phyloP scores from a whole-genome alignment of 345 rosid species.

The Pelargonium nanum region DNA sequence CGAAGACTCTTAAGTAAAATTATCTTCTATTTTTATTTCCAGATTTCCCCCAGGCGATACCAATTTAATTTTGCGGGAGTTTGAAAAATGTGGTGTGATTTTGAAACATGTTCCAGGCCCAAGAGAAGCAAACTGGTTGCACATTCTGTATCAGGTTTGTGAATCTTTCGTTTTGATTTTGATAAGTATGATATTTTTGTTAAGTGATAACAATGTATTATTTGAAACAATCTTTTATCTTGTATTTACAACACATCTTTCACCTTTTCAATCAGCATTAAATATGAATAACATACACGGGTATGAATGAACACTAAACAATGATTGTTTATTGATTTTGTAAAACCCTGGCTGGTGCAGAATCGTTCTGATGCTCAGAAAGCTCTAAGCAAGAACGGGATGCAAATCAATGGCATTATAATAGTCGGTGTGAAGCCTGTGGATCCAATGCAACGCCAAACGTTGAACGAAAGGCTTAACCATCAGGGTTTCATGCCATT shows the following conservation, averaged over 20 bases:
- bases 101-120: constrained; percentile 94
- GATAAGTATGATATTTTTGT: not conserved
- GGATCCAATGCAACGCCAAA: constrained; percentile 71
- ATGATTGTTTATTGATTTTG: too few relatives aligned
- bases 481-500: constrained; percentile 79
- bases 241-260: not conserved
- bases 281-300: not conserved
- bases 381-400: constrained; percentile 79
- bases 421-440: constrained; percentile 85
- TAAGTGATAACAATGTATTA: too few relatives aligned
- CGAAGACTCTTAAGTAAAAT: not conserved
- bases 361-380: constrained; percentile 80
- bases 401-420: constrained; percentile 71
- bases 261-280: not conserved
- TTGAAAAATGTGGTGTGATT: constrained; percentile 84
- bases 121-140: constrained; percentile 94
- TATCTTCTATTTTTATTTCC: constrained; percentile 12
- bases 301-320: too few relatives aligned
- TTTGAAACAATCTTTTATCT: not conserved
- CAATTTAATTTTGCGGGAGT: constrained; percentile 80
- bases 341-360: constrained; percentile 41
- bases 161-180: not conserved
- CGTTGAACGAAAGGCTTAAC: constrained; percentile 59
- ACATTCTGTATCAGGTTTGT: constrained; percentile 79
- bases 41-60: constrained; percentile 91